Conservation (phyloP, 1,284 basidiomycete species). For the Sphaerobolus stellatus region DNA sequence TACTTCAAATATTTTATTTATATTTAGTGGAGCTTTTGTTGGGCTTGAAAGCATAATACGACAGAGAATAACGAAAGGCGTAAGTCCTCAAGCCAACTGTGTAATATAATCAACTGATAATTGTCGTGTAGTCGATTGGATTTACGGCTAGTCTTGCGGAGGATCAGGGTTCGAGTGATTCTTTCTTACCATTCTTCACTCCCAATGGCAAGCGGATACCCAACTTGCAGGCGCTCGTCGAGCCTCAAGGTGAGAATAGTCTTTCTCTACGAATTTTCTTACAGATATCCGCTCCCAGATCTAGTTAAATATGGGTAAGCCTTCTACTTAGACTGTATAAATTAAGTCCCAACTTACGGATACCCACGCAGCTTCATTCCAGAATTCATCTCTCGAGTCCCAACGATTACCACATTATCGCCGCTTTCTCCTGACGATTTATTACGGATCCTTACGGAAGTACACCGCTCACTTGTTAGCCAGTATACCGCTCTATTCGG, state of each 20-base stretch:
- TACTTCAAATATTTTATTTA: slow-evolving; percentile 88
- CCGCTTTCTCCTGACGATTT: slow-evolving; percentile 75
- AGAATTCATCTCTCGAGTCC: slow-evolving; percentile 90
- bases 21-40: slow-evolving; percentile 91
- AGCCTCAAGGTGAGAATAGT: slow-evolving; percentile 54
- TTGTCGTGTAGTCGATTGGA: slow-evolving; percentile 70
- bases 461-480: slow-evolving; percentile 85
- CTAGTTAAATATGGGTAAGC: slow-evolving; percentile 80
- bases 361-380: slow-evolving; percentile 74
- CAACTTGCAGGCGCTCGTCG: slow-evolving; percentile 62
- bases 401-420: slow-evolving; percentile 80
- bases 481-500: slow-evolving; percentile 86
- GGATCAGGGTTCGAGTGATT: slow-evolving; percentile 32
- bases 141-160: slow-evolving; percentile 71
- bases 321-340: too few relatives aligned
- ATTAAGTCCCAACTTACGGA: too few relatives aligned
- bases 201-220: slow-evolving; percentile 55
- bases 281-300: slow-evolving; percentile 45
- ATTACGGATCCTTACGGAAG: slow-evolving; percentile 87
- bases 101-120: slow-evolving; percentile 3
- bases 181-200: slow-evolving; percentile 68
- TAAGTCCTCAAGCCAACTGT: slow-evolving; percentile 39
- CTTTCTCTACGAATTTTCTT: background rate
- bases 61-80: slow-evolving; percentile 78
- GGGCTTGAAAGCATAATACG: slow-evolving; percentile 84